Percentiles rank a stretch among this genome's conserved stretches.
Conservation (phyloP, 495 filamentous ascomycete genomes). For the Penicillium verhagenii region DNA sequence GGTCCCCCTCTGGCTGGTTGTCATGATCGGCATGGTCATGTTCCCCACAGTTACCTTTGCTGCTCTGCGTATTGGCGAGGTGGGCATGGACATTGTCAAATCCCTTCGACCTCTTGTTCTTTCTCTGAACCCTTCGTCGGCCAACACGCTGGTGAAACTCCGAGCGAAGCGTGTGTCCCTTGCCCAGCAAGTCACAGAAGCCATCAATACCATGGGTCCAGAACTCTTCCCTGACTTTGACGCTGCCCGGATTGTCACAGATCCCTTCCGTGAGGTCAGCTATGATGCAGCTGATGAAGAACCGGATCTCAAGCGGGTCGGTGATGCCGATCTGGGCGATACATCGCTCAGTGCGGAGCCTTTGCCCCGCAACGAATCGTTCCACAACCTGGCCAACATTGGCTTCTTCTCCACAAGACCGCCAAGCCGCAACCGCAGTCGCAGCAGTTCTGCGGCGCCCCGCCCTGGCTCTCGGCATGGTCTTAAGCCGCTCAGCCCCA, state of each 20-base stretch:
- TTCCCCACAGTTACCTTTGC: slow-evolving; percentile 92
- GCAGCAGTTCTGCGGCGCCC: slow-evolving; percentile 62
- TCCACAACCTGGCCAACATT: slow-evolving; percentile 80
- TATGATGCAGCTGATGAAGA: slow-evolving; percentile 17
- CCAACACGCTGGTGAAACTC: slow-evolving; percentile 80
- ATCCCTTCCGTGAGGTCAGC: slow-evolving; percentile 50
- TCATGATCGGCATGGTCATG: slow-evolving; percentile 67
- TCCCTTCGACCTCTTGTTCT: slow-evolving; percentile 87
- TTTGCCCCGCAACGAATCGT: slow-evolving; percentile 87
- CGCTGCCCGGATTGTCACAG: slow-evolving; percentile 70
- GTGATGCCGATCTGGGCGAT: slow-evolving; percentile 21
- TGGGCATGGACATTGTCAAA: slow-evolving; percentile 97
- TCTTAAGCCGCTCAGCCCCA: slow-evolving; percentile 67
- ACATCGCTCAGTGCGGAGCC: slow-evolving; percentile 41
- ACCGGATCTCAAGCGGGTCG: slow-evolving; percentile 24
- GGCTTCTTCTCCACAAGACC: slow-evolving; percentile 88
- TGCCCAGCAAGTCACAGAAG: slow-evolving; percentile 76
- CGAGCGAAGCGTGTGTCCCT: slow-evolving; percentile 70
- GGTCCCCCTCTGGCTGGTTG: slow-evolving; percentile 77
- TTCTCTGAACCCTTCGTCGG: slow-evolving; percentile 79
- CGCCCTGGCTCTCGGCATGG: slow-evolving; percentile 60
- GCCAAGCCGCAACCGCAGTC: slow-evolving; percentile 62
- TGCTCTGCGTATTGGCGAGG: slow-evolving; percentile 91
- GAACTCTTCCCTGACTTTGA: slow-evolving; percentile 98
- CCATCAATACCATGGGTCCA: slow-evolving; percentile 93